Conservation (phyloP, 331 rosid genomes). For the Erythrophleum ivorense region DNA sequence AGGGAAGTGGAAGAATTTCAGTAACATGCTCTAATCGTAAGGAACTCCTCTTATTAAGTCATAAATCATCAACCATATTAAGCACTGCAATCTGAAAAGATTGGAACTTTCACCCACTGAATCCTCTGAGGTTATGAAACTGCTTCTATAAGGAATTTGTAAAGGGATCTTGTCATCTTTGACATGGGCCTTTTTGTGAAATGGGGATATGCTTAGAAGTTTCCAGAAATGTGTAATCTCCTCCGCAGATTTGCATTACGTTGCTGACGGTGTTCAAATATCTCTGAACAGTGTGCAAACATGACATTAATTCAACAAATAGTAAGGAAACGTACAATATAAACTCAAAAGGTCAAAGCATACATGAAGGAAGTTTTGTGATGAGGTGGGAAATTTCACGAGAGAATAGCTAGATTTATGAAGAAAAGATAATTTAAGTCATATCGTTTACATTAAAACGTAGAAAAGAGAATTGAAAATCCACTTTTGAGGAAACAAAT, state of each 20-base stretch:
- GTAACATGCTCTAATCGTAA: constrained; percentile 68
- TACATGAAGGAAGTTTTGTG: constrained; percentile 4
- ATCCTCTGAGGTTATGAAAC: constrained; percentile 56
- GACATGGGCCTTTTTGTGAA: constrained; percentile 50
- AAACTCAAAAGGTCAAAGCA: constrained; percentile 6
- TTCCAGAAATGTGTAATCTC: constrained; percentile 87
- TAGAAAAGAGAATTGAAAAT: background rate
- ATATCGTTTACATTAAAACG: constrained; percentile 18
- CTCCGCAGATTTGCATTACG: constrained; percentile 73
- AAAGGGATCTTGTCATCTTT: constrained; percentile 69
- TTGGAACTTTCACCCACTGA: constrained; percentile 73
- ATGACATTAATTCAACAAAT: constrained; percentile 17
- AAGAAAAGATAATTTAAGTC: background rate
- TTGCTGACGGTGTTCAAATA: constrained; percentile 65
- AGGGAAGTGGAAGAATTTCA: constrained; percentile 65
- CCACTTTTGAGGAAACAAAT: constrained; percentile 3
- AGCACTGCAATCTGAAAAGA: constrained; percentile 81
- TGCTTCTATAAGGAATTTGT: constrained; percentile 82
- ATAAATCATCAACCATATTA: constrained; percentile 81
- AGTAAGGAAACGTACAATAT: constrained; percentile 8
- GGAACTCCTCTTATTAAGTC: constrained; percentile 62
- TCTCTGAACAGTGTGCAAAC: constrained; percentile 70
- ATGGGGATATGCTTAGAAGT: constrained; percentile 77
- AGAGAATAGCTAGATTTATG: constrained; percentile 3
- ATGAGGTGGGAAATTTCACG: constrained; percentile 21